Percentiles rank a stretch among this genome's conserved stretches.
These are phyloP conservation scores for Stygiomarasmius scandens DNA, from an alignment of 1,284 basidiomycete genomes.

Conservation along the genomic window DNA sequence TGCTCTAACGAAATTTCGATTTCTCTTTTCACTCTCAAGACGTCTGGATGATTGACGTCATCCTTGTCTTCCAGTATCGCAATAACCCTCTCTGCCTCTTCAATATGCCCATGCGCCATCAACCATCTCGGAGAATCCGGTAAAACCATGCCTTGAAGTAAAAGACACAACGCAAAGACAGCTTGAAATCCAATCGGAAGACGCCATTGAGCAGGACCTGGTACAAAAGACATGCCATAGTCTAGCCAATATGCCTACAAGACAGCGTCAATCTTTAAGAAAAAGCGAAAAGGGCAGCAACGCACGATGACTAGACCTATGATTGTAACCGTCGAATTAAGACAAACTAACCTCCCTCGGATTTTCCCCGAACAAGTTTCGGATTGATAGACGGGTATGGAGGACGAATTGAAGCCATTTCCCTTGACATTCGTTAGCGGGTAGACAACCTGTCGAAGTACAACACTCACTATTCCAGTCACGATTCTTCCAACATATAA, in stretches of 20 bases:
- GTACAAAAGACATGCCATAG: slow-evolving; percentile 43
- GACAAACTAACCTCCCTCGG: slow-evolving; percentile 47
- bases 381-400: slow-evolving; percentile 47
- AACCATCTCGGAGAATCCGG: slow-evolving; percentile 49
- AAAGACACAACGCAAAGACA: slow-evolving; percentile 41
- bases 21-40: slow-evolving; percentile 36
- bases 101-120: slow-evolving; percentile 40
- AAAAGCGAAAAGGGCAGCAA: neutral
- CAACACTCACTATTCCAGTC: slow-evolving; percentile 45
- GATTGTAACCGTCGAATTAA: slow-evolving; percentile 51
- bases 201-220: slow-evolving; percentile 39
- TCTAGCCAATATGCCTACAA: slow-evolving; percentile 48
- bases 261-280: neutral
- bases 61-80: slow-evolving; percentile 41
- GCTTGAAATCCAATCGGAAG: slow-evolving; percentile 50
- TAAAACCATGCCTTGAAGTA: slow-evolving; percentile 39
- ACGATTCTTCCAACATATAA: slow-evolving; percentile 56
- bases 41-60: slow-evolving; percentile 35
- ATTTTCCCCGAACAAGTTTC: slow-evolving; percentile 49
- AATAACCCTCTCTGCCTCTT: slow-evolving; percentile 41
- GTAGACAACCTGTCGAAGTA: neutral
- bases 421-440: no score
- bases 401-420: slow-evolving; percentile 51
- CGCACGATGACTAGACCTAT: slow-evolving; percentile 48
- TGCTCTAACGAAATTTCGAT: slow-evolving; percentile 40